Percentiles rank a stretch among this genome's conserved stretches.
Conservation (phyloP, 2,329 filamentous ascomycete genomes). For the Trichoderma arundinaceum region DNA sequence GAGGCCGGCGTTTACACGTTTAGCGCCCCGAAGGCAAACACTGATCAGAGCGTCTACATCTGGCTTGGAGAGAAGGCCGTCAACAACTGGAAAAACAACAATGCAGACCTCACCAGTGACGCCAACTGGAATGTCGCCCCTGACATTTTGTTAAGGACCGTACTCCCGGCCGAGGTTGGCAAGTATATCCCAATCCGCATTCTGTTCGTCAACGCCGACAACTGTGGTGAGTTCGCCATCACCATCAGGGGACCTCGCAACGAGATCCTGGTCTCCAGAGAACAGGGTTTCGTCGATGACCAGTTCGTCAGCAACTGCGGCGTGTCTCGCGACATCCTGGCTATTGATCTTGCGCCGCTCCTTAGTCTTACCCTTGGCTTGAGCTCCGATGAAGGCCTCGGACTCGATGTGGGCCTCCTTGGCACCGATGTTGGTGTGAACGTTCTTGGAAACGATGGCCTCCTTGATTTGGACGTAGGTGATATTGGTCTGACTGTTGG, state of each 20-base stretch:
- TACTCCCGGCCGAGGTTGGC: neutral
- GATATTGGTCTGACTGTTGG: too few species aligned
- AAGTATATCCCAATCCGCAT: constrained; percentile 22
- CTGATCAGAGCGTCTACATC: neutral
- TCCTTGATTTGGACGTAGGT: too few species aligned
- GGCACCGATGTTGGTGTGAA: too few species aligned
- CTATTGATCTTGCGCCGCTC: neutral
- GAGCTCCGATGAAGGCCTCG: too few species aligned
- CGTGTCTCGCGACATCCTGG: too few species aligned
- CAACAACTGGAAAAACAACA: neutral
- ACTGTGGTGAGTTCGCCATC: constrained; percentile 16
- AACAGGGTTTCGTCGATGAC: neutral
- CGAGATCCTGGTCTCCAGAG: neutral
- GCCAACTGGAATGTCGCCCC: neutral
- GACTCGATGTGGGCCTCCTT: too few species aligned
- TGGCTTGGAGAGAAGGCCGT: constrained; percentile 3
- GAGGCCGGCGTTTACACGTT: constrained; percentile 5
- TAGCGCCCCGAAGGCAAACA: neutral
- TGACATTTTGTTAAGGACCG: neutral
- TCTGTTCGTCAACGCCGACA: constrained; percentile 18
- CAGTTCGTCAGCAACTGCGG: neutral
- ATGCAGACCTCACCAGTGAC: constrained; percentile 10
- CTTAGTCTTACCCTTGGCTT: neutral
- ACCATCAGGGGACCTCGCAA: neutral
- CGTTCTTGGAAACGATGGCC: too few species aligned